These are phyloP conservation scores for Picocystis sp. DNA, from an alignment of 163 green algal genomes.

Conservation along the genomic window DNA sequence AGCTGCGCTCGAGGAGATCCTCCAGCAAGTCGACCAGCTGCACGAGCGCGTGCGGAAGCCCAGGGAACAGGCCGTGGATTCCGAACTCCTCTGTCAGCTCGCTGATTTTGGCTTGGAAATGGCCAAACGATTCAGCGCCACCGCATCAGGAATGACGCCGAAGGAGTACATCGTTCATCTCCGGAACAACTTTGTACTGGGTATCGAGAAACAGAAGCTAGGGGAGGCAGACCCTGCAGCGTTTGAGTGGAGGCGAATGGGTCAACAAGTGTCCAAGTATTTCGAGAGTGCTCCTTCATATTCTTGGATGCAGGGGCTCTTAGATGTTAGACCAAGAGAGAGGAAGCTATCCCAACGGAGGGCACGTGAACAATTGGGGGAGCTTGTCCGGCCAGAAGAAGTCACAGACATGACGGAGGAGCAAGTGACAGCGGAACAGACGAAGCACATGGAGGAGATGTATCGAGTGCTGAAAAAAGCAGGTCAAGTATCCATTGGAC, in stretches of 20 bases:
- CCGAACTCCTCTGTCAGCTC: slow-evolving; percentile 30
- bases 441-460: slow-evolving; percentile 58
- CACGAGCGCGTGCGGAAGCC: slow-evolving; percentile 18
- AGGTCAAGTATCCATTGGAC: slow-evolving; percentile 14
- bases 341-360: neutral
- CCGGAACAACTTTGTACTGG: neutral
- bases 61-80: slow-evolving; percentile 30
- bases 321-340: slow-evolving; percentile 35
- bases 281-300: slow-evolving; percentile 11
- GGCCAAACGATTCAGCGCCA: slow-evolving; percentile 11
- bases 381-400: slow-evolving; percentile 21
- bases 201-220: neutral
- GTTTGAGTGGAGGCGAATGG: neutral
- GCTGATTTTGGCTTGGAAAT: slow-evolving; percentile 18
- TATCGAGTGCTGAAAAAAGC: slow-evolving; percentile 23
- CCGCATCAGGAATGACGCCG: neutral
- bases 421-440: slow-evolving; percentile 47
- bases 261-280: neutral
- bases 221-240: neutral
- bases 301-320: slow-evolving; percentile 36
- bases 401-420: slow-evolving; percentile 19
- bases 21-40: neutral
- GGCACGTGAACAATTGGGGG: slow-evolving; percentile 7
- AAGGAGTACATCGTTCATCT: slow-evolving; percentile 5
- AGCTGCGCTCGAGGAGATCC: neutral